Conservation (phyloP, 305 asterid genomes). For the Rubia tinctorum region DNA sequence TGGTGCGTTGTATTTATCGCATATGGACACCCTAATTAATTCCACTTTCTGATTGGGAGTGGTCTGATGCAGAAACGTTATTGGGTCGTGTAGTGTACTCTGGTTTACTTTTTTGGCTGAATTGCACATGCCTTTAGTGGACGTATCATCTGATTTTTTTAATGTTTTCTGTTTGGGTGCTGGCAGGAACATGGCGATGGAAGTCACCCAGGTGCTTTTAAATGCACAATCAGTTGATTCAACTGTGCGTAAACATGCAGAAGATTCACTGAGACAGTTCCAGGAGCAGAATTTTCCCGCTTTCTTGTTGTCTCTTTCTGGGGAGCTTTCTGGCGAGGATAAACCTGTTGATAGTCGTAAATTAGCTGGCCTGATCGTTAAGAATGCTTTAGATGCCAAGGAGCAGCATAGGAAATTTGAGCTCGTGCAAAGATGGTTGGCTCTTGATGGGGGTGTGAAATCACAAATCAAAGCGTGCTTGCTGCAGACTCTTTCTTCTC, state of each 20-base stretch:
- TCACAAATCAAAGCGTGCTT: slow-evolving; percentile 76
- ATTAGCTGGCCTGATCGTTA: slow-evolving; percentile 80
- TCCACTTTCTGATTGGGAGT: neutral
- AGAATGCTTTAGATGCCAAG: slow-evolving; percentile 94
- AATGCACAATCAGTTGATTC: slow-evolving; percentile 88
- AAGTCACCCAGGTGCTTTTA: slow-evolving; percentile 84
- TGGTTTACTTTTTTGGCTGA: neutral
- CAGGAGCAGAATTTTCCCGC: slow-evolving; percentile 91
- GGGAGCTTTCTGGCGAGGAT: slow-evolving; percentile 78
- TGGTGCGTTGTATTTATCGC: neutral
- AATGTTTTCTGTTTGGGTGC: neutral
- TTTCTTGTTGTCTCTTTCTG: slow-evolving; percentile 72
- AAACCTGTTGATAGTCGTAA: slow-evolving; percentile 91
- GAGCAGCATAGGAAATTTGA: slow-evolving; percentile 80
- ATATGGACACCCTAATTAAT: neutral
- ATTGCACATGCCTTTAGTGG: neutral
- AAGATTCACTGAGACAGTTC: slow-evolving; percentile 69
- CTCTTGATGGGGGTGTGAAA: slow-evolving; percentile 65
- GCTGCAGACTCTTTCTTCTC: slow-evolving; percentile 79
- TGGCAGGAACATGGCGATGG: slow-evolving; percentile 70
- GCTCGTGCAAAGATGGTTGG: slow-evolving; percentile 84
- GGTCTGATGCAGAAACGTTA: neutral
- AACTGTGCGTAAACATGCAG: slow-evolving; percentile 75
- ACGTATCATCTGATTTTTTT: slow-evolving; percentile 7
- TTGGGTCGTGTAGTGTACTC: neutral